phyloP scores from a whole-genome alignment of 208 protist species.

The Crithidia acanthocephali region DNA sequence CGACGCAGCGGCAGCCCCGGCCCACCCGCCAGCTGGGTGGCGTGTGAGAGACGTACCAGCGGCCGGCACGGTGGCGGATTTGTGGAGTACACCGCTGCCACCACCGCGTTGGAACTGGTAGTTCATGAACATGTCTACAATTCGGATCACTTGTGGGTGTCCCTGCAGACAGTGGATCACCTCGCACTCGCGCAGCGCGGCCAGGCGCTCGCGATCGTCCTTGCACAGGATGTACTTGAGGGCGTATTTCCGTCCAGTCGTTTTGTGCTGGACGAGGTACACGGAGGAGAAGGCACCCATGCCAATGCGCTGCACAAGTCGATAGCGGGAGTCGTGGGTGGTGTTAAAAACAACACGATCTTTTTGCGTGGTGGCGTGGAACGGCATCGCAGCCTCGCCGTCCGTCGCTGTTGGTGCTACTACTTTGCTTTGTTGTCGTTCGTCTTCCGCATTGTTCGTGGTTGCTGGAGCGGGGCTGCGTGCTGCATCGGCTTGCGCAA shows the following conservation, averaged over 20 bases:
- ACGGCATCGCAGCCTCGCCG: constrained; percentile 10
- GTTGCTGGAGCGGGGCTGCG: too few relatives aligned
- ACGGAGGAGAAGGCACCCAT: constrained; percentile 73
- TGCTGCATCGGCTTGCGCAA: too few relatives aligned
- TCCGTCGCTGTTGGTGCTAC: constrained; percentile 2
- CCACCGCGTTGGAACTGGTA: constrained; percentile 48
- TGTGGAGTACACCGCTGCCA: not conserved
- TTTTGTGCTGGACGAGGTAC: constrained; percentile 69
- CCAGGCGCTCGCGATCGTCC: constrained; percentile 55
- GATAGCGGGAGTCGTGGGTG: constrained; percentile 56
- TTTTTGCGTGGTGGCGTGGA: constrained; percentile 38
- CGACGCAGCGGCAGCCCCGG: too few relatives aligned
- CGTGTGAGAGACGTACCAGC: not conserved
- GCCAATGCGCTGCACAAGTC: constrained; percentile 60
- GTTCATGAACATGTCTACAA: constrained; percentile 86
- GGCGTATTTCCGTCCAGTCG: constrained; percentile 50
- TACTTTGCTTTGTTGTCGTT: not conserved
- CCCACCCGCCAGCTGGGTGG: constrained; percentile 1
- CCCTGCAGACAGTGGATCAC: constrained; percentile 65
- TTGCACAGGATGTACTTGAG: constrained; percentile 79
- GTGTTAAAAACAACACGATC: constrained; percentile 53
- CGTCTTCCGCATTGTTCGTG: too few relatives aligned
- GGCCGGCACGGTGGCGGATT: not conserved
- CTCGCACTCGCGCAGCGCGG: constrained; percentile 81
- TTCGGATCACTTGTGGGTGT: constrained; percentile 73